These are phyloP conservation scores for Globisporangium irregulare DNA, from an alignment of 352 stramenopile species.

Conservation along the genomic window DNA sequence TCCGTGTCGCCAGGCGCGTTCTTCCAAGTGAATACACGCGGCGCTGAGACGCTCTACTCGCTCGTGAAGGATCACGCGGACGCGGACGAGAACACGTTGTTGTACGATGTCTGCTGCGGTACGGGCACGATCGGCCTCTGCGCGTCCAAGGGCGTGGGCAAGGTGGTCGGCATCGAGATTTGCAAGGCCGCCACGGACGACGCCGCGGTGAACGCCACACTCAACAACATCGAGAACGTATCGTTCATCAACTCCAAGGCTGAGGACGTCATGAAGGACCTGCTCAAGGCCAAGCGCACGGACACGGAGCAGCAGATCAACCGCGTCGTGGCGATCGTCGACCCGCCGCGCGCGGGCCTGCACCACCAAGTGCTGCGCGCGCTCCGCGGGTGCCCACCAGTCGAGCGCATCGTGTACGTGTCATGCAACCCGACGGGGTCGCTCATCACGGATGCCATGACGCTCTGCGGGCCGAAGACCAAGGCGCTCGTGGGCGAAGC, in stretches of 20 bases:
- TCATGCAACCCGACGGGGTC: slow-evolving; percentile 98
- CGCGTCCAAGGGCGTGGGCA: slow-evolving; percentile 75
- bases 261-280: slow-evolving; percentile 88
- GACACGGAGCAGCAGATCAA: slow-evolving; percentile 55
- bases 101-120: slow-evolving; percentile 98
- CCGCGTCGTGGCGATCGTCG: slow-evolving; percentile 94
- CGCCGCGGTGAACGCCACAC: slow-evolving; percentile 77
- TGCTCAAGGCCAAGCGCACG: slow-evolving; percentile 60
- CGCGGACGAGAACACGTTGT: slow-evolving; percentile 72
- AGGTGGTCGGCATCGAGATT: slow-evolving; percentile 88
- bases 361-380: slow-evolving; percentile 90
- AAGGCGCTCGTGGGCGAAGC: slow-evolving; percentile 90
- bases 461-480: slow-evolving; percentile 91
- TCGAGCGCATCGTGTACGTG: slow-evolving; percentile 96
- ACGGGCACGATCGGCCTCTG: slow-evolving; percentile 98
- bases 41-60: slow-evolving; percentile 94
- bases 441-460: slow-evolving; percentile 86
- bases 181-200: slow-evolving; percentile 90
- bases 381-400: slow-evolving; percentile 72
- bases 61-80: slow-evolving; percentile 90
- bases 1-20: slow-evolving; percentile 90
- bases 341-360: slow-evolving; percentile 95
- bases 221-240: slow-evolving; percentile 86
- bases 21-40: slow-evolving; percentile 96
- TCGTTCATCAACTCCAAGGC: slow-evolving; percentile 91